These are phyloP conservation scores for Phellopilus nigrolimitatus DNA, from an alignment of 1,284 basidiomycete genomes.

Conservation along the genomic window DNA sequence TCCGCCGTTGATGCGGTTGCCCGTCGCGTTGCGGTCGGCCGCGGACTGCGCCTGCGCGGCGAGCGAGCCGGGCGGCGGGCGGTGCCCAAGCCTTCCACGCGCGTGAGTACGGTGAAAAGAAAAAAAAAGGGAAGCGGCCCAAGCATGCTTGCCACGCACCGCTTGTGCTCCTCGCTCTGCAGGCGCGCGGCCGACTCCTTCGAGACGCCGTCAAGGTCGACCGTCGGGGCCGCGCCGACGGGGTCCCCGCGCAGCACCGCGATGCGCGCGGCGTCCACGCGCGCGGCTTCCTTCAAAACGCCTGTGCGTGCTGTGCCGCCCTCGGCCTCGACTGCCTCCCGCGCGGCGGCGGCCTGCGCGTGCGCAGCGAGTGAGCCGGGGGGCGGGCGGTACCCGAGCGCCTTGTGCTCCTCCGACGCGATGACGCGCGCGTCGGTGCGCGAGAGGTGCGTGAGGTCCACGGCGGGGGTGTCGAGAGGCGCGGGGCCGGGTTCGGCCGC, in stretches of 20 bases:
- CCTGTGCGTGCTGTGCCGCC: not conserved
- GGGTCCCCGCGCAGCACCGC: slow-evolving; percentile 9
- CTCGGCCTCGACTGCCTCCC: not conserved
- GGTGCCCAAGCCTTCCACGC: slow-evolving; percentile 7
- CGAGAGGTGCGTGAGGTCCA: slow-evolving; percentile 6
- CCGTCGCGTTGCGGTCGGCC: slow-evolving; percentile 4
- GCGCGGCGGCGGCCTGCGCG: slow-evolving; percentile 16
- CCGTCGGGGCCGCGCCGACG: slow-evolving; percentile 6
- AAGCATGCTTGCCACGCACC: slow-evolving; percentile 5
- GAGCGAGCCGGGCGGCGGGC: slow-evolving; percentile 18
- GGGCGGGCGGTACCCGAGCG: slow-evolving; percentile 24
- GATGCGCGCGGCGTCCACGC: slow-evolving; percentile 9
- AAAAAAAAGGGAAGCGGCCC: not conserved
- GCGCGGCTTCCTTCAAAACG: slow-evolving; percentile 11
- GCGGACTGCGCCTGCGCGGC: slow-evolving; percentile 20
- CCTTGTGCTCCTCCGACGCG: slow-evolving; percentile 26
- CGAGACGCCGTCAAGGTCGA: slow-evolving; percentile 16
- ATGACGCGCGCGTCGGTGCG: slow-evolving; percentile 19
- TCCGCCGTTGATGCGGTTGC: slow-evolving; percentile 12
- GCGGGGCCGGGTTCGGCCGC: not conserved
- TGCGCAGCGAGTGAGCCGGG: slow-evolving; percentile 18
- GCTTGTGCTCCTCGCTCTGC: slow-evolving; percentile 20
- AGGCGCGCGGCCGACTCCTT: slow-evolving; percentile 17
- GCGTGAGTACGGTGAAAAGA: not conserved
- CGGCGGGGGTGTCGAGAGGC: not conserved